phyloP scores from a whole-genome alignment of 2,329 filamentous ascomycete genomes.

The Trichoderma arundinaceum region DNA sequence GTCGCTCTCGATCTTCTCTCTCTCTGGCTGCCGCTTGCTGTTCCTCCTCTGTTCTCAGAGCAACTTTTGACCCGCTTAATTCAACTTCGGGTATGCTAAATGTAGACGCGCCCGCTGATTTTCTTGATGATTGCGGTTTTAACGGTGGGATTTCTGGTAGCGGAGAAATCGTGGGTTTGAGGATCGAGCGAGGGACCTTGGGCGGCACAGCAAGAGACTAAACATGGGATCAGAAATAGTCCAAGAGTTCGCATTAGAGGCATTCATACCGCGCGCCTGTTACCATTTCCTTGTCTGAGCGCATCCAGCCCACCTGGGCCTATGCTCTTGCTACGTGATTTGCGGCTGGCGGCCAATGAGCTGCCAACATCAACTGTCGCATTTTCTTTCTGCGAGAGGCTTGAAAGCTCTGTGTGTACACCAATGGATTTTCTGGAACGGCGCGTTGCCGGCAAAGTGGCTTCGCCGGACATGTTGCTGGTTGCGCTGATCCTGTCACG shows the following conservation, averaged over 20 bases:
- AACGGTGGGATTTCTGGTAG: conserved; percentile 69
- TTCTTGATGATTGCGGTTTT: conserved; percentile 49
- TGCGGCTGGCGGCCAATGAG: conserved; percentile 57
- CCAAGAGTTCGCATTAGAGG: conserved; percentile 16
- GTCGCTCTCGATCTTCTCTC: conserved; percentile 73
- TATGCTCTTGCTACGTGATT: conserved; percentile 91
- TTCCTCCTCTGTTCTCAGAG: conserved; percentile 71
- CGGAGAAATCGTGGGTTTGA: conserved; percentile 78
- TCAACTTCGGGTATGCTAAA: conserved; percentile 37
- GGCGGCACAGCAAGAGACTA: conserved; percentile 62
- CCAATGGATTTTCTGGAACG: conserved; percentile 75
- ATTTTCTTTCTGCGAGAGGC: conserved; percentile 76
- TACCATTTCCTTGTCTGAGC: conserved; percentile 75
- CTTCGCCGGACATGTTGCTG: conserved; percentile 45
- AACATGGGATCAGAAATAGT: conserved; percentile 33
- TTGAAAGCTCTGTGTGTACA: conserved; percentile 57
- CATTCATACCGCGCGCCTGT: conserved; percentile 74
- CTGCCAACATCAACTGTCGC: conserved; percentile 69
- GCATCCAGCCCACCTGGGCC: conserved; percentile 89
- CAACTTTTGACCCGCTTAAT: conserved; percentile 60
- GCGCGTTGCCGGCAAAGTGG: conserved; percentile 61
- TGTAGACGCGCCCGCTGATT: conserved; percentile 17
- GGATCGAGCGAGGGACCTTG: conserved; percentile 68
- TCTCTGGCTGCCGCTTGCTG: conserved; percentile 72
- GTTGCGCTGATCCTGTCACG: conserved; percentile 31